Evolutionary conservation across 768 basidiomycete genomes (phyloP).

Genomic region (Pleurotus citrinopileatus): DNA sequence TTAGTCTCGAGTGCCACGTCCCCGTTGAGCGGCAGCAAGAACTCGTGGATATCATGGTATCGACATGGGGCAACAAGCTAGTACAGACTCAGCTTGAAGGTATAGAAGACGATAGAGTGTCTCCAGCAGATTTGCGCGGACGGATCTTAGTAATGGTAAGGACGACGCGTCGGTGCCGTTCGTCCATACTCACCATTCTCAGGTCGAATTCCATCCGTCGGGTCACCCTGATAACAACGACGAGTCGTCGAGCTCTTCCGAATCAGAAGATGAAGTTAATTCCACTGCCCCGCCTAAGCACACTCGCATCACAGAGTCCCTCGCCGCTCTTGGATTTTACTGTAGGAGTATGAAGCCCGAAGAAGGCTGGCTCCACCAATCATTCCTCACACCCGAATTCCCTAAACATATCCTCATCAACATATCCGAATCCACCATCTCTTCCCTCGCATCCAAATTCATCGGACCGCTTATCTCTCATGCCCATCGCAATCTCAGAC

Average conservation of each 20-base stretch:
- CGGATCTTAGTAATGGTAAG: constrained; percentile 58
- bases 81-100: constrained; percentile 38
- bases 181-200: too few species aligned
- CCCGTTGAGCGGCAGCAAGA: constrained; percentile 45
- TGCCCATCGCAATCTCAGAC: constrained; percentile 42
- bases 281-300: constrained; percentile 14
- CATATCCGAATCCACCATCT: constrained; percentile 50
- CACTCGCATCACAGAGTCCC: constrained; percentile 42
- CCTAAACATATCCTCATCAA: constrained; percentile 57
- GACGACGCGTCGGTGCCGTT: too few species aligned
- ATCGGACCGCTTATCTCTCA: constrained; percentile 38
- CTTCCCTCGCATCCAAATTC: constrained; percentile 35
- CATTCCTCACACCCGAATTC: constrained; percentile 33
- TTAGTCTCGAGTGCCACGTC: constrained; percentile 65
- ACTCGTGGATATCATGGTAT: constrained; percentile 50
- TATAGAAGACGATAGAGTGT: constrained; percentile 31
- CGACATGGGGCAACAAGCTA: constrained; percentile 50
- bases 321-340: constrained; percentile 58
- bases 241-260: constrained; percentile 24
- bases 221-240: constrained; percentile 19
- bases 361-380: constrained; percentile 45
- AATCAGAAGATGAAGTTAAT: constrained; percentile 24
- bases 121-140: constrained; percentile 47
- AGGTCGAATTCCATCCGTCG: constrained; percentile 57
- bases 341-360: constrained; percentile 60